Evolutionary conservation across 2,329 filamentous ascomycete species (phyloP).

Genomic region (Ceratocystis huliohia): DNA sequence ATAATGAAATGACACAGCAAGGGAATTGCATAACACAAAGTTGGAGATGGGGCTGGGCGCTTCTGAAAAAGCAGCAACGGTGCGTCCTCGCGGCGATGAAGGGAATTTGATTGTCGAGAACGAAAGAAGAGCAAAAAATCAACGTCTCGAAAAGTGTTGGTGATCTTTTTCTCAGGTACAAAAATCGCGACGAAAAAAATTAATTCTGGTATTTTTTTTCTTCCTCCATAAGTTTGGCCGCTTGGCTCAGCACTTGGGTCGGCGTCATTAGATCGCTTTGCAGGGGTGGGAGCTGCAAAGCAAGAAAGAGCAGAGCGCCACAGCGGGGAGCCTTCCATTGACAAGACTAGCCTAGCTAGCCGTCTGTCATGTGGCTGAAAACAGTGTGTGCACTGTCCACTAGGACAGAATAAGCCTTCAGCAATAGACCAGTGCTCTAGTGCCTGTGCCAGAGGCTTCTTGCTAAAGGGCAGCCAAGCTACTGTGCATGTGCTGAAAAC

Average conservation of each 20-base stretch:
- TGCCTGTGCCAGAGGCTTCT: background rate
- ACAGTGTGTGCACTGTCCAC: background rate
- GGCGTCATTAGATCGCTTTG: slow-evolving; percentile 9
- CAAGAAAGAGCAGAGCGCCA: slow-evolving; percentile 5
- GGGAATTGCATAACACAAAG: no score
- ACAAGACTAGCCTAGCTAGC: background rate
- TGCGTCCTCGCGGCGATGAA: background rate
- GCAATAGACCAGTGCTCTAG: background rate
- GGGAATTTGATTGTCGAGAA: background rate
- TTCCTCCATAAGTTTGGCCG: slow-evolving; percentile 17
- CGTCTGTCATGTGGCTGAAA: background rate
- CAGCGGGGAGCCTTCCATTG: slow-evolving; percentile 3
- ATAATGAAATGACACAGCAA: background rate
- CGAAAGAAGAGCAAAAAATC: slow-evolving; percentile 3
- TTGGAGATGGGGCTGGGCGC: no score
- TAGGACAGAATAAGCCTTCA: no score
- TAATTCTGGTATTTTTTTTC: background rate
- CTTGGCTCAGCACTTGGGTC: slow-evolving; percentile 14
- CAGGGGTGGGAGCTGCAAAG: slow-evolving; percentile 11
- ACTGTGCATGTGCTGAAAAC: no score
- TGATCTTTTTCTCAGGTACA: background rate
- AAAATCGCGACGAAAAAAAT: slow-evolving; percentile 7
- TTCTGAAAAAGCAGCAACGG: background rate
- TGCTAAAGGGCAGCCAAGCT: no score
- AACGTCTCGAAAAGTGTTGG: background rate